Evolutionary conservation across 2,329 filamentous ascomycete genomes (phyloP), one percentile per base, ranked within the genome.

Genomic region (Phyllosticta citriasiana): DNA sequence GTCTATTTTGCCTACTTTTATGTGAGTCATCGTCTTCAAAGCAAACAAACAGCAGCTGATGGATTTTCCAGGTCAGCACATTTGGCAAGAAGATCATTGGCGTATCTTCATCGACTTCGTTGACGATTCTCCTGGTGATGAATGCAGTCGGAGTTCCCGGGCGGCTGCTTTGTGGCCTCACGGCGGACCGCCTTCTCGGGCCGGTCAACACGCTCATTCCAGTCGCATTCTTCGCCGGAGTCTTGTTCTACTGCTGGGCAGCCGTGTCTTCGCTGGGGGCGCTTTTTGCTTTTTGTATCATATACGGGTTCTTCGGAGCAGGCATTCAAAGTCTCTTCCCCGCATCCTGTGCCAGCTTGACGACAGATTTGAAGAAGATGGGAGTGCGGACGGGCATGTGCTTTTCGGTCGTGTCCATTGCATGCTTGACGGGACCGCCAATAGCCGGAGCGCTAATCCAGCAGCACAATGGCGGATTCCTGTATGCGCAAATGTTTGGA

Each of bases 1-100:
- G 67, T 82, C 4, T 84, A 83, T 65, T 78, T 84, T 60, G 77
- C 77, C 9, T 84, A 82, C 66, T 84, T 80, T 71, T 87, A 85
- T 70, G 67, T 85, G 12, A 74, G 63, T 35, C 14, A n/a, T 3
- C 16, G 1, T 19, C 16, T 47, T 47, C 27, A 5, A n/a, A 4
- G 14, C 22, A 10, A n/a, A 19, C 8, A 12, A 22, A 2, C 67
- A n/a, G 4, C 30, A 7, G 19, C 40, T 47, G 16, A 47, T n/a
- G n/a, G 40, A 14, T n/a, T 47, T 30, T 16, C 4, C 61, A 58
- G 55, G 54, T 61, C 54, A 51, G 26, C 19, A 33, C 57, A 3
- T 64, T 60, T 57, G 27, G 59, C 52, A 54, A 55, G 5, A 66
- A 69, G 33, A 62, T 66, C 35, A 24, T 75, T 2, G 75, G 77